Evolutionary conservation across 208 protist species (phyloP).

Genomic region (Trypanosoma cruzi): DNA sequence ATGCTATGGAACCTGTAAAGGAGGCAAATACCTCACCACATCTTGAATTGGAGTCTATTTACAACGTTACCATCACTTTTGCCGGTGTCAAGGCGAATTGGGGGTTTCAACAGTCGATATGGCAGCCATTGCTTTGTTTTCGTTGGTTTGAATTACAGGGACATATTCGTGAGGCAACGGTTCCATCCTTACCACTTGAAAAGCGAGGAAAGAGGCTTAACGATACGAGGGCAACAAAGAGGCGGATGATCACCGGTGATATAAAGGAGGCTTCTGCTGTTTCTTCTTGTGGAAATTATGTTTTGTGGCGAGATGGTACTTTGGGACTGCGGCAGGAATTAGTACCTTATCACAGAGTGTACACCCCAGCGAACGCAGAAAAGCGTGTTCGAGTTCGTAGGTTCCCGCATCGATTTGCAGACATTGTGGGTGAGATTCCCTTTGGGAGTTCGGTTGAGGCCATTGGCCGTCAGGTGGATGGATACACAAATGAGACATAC

Average conservation of each 20-base stretch:
- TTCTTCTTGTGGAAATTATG: constrained; percentile 47
- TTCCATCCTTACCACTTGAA: background rate
- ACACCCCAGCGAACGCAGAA: constrained; percentile 40
- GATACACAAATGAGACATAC: constrained; percentile 68
- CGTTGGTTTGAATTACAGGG: constrained; percentile 74
- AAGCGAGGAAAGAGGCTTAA: background rate
- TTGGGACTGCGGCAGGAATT: constrained; percentile 55
- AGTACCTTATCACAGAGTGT: constrained; percentile 48
- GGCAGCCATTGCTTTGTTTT: constrained; percentile 52
- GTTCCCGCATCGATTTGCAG: constrained; percentile 66
- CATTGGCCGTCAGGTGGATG: constrained; percentile 52
- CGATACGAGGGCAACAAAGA: constrained; percentile 3
- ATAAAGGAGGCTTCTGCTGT: constrained; percentile 68
- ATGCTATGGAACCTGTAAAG: background rate
- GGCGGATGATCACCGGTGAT: constrained; percentile 31
- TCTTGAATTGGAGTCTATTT: background rate
- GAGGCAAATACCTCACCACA: background rate
- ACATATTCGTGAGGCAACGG: constrained; percentile 47
- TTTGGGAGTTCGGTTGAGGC: constrained; percentile 53
- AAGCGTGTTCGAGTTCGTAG: constrained; percentile 61
- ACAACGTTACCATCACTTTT: constrained; percentile 21
- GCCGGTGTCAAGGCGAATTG: background rate
- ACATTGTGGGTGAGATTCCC: constrained; percentile 71
- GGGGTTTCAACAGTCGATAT: constrained; percentile 21
- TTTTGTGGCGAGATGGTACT: constrained; percentile 57